A percentile compares a stretch with the other conserved stretches of the same genome.
These are phyloP conservation scores for Penicillium italicum DNA, from an alignment of 2,329 filamentous ascomycete species.

Conservation along the genomic window DNA sequence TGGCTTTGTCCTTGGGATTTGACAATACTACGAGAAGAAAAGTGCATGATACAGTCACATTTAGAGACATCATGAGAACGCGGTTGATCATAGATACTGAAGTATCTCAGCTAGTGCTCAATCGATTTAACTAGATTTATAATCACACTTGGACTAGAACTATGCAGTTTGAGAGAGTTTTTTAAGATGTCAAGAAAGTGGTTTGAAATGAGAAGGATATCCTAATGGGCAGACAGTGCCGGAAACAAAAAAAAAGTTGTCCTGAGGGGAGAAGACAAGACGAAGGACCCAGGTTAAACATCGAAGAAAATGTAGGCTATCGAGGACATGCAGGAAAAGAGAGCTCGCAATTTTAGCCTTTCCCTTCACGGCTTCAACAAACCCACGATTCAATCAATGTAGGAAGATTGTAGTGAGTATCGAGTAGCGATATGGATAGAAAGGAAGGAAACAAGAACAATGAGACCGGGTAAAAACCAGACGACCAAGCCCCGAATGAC, in stretches of 20 bases:
- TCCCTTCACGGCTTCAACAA: background rate
- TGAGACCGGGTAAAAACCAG: conserved; percentile 5
- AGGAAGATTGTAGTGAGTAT: background rate
- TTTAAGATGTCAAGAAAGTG: conserved; percentile 11
- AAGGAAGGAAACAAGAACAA: background rate
- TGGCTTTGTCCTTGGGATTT: background rate
- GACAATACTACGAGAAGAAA: background rate
- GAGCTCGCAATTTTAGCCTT: background rate
- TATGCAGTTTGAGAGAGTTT: background rate
- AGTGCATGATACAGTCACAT: background rate
- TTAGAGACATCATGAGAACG: background rate
- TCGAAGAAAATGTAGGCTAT: background rate
- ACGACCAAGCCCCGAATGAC: conserved; percentile 1
- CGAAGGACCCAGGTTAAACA: background rate
- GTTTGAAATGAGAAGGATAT: conserved; percentile 28
- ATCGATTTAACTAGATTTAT: background rate
- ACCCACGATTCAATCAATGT: background rate
- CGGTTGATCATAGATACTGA: background rate
- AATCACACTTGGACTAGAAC: background rate
- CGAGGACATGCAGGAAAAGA: background rate
- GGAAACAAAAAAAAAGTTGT: conserved; percentile 18
- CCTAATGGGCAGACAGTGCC: conserved; percentile 18
- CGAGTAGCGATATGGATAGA: background rate
- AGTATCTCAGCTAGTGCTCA: background rate
- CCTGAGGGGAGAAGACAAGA: conserved; percentile 3